These are phyloP conservation scores for Pestalotiopsis fici DNA, from an alignment of 2,329 filamentous ascomycete species.

Conservation along the genomic window DNA sequence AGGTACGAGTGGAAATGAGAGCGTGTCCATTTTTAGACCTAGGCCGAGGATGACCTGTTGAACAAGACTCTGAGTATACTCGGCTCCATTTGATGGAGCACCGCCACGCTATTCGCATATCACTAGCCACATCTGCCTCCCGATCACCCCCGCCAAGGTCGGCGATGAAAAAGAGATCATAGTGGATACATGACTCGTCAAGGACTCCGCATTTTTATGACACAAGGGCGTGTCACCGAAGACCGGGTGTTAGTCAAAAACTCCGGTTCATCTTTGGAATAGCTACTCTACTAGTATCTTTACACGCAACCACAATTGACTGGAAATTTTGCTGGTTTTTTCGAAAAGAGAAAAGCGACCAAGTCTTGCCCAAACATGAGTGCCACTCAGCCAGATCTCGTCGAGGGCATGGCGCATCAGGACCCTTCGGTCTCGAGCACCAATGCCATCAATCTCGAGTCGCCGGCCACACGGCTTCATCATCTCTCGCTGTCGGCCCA, in stretches of 20 bases:
- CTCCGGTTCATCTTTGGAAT: too few relatives aligned
- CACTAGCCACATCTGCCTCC: background rate
- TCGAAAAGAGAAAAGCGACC: too few relatives aligned
- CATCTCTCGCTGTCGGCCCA: conserved; percentile 64
- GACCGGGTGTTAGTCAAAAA: background rate
- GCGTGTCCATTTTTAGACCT: too few relatives aligned
- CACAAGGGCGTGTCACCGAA: background rate
- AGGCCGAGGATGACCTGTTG: too few relatives aligned
- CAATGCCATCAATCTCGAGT: conserved; percentile 13
- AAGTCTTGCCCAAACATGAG: background rate
- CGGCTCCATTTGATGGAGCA: too few relatives aligned
- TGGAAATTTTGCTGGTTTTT: too few relatives aligned
- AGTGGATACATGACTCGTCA: background rate
- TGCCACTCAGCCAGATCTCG: conserved; percentile 2
- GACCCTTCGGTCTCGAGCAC: background rate
- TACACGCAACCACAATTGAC: too few relatives aligned
- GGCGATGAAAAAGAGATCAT: background rate
- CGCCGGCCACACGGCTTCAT: conserved; percentile 30
- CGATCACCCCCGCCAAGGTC: background rate
- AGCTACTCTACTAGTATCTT: too few relatives aligned
- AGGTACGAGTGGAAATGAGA: too few relatives aligned
- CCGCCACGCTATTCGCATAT: background rate
- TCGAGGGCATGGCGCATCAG: conserved; percentile 8
- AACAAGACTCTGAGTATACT: too few relatives aligned
- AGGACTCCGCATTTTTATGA: background rate